Conservation (phyloP, 2,329 filamentous ascomycete species). For the Xylariomycetidae sp. region DNA sequence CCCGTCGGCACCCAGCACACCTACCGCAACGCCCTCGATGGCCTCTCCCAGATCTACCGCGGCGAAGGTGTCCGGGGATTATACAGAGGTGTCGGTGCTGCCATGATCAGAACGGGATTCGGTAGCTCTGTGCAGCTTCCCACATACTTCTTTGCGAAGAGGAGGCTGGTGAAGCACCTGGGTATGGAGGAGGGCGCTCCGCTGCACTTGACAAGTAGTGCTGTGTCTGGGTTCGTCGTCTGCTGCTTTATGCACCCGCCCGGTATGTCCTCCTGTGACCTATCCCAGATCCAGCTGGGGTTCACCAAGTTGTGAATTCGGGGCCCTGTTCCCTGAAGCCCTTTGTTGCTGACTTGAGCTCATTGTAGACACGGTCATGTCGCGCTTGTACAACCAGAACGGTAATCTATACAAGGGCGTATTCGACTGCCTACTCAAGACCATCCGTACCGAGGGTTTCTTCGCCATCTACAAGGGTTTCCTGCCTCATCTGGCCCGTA, state of each 20-base stretch:
- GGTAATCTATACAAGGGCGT: constrained; percentile 94
- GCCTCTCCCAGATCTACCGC: constrained; percentile 70
- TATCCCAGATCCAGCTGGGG: no score
- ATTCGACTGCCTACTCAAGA: constrained; percentile 87
- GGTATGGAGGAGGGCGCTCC: constrained; percentile 88
- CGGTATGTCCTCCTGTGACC: constrained; percentile 56
- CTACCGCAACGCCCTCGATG: constrained; percentile 82
- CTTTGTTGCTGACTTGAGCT: no score
- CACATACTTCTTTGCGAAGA: constrained; percentile 97
- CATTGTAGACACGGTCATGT: constrained; percentile 99
- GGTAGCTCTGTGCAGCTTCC: constrained; percentile 94
- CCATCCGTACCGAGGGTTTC: constrained; percentile 82
- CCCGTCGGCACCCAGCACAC: constrained; percentile 96
- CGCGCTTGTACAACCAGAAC: constrained; percentile 96
- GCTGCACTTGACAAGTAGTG: constrained; percentile 82
- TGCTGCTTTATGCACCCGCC: constrained; percentile 98
- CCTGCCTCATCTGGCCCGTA: constrained; percentile 87
- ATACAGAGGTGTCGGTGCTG: constrained; percentile 85
- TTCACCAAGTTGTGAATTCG: no score
- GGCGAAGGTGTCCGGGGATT: constrained; percentile 73
- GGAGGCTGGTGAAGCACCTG: constrained; percentile 71
- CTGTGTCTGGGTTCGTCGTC: constrained; percentile 88
- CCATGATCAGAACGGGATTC: constrained; percentile 94
- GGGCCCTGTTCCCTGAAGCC: no score
- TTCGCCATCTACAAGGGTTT: constrained; percentile 97